Conservation (phyloP, 306 rosid genomes). For the Trifolium subterraneum region DNA sequence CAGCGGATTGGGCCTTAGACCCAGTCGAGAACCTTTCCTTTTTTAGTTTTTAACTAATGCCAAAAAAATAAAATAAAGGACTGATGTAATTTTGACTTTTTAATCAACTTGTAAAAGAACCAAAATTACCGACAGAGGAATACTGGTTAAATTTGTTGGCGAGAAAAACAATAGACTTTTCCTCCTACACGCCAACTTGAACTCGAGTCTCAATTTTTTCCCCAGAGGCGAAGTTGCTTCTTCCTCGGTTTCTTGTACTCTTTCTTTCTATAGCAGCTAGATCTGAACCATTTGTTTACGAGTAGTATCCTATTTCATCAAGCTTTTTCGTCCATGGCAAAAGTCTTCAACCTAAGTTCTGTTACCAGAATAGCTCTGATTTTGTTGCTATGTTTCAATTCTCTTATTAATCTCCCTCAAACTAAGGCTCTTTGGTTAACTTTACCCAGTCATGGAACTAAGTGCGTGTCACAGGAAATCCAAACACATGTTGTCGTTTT, state of each 20-base stretch:
- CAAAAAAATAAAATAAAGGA: too few relatives aligned
- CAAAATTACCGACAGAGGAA: too few relatives aligned
- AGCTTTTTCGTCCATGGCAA: slow-evolving; percentile 42
- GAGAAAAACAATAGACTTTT: too few relatives aligned
- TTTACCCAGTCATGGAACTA: slow-evolving; percentile 57
- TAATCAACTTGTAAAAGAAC: too few relatives aligned
- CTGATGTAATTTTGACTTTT: too few relatives aligned
- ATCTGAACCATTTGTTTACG: slow-evolving; percentile 25
- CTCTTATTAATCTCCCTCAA: slow-evolving; percentile 25
- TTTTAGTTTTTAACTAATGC: too few relatives aligned
- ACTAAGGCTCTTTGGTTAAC: slow-evolving; percentile 51
- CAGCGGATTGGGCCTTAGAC: too few relatives aligned
- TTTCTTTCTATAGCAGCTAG: not conserved
- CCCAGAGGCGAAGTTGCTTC: not conserved
- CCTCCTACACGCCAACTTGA: not conserved
- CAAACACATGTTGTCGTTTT: slow-evolving; percentile 58
- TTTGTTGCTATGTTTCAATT: slow-evolving; percentile 40
- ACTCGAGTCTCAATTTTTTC: too few relatives aligned
- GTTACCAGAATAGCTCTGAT: slow-evolving; percentile 24
- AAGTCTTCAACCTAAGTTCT: slow-evolving; percentile 15
- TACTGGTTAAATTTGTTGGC: too few relatives aligned
- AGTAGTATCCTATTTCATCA: slow-evolving; percentile 4
- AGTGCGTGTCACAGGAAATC: slow-evolving; percentile 67
- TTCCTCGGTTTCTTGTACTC: too few relatives aligned
- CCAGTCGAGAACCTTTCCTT: too few relatives aligned